Percentiles rank a stretch among this genome's conserved stretches.
These are phyloP conservation scores for Rubia tinctorum DNA, from an alignment of 305 asterid genomes.

Conservation along the genomic window DNA sequence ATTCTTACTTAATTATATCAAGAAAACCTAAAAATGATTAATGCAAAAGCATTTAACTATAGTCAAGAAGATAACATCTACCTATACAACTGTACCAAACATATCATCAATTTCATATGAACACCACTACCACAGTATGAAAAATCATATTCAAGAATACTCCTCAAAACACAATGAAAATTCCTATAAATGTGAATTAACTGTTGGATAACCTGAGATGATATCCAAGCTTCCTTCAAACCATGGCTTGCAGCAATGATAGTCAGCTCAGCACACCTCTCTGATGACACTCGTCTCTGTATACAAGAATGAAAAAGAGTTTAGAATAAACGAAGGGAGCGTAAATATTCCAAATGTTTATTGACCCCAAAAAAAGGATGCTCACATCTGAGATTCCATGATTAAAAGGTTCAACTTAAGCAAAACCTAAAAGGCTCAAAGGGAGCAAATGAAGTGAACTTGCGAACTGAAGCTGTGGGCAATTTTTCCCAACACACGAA, in stretches of 20 bases:
- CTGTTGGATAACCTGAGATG: constrained; percentile 61
- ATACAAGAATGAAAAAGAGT: constrained; percentile 9
- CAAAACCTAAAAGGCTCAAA: background rate
- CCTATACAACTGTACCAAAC: background rate
- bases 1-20: background rate
- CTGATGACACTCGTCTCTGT: constrained; percentile 85
- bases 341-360: background rate
- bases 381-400: background rate
- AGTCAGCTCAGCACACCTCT: constrained; percentile 93
- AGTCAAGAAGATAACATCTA: background rate
- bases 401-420: background rate
- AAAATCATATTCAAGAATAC: background rate
- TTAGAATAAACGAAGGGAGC: constrained; percentile 3
- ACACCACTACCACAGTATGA: background rate
- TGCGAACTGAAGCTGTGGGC: background rate
- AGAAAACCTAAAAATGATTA: background rate
- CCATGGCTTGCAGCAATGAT: constrained; percentile 92
- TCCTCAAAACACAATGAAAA: background rate
- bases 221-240: constrained; percentile 97
- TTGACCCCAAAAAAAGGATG: background rate
- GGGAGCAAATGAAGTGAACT: background rate
- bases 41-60: background rate
- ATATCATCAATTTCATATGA: background rate
- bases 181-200: background rate
- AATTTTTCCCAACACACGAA: constrained; percentile 2